Conservation (phyloP, 2,329 filamentous ascomycete genomes). For the Scortechinia acanthostroma region DNA sequence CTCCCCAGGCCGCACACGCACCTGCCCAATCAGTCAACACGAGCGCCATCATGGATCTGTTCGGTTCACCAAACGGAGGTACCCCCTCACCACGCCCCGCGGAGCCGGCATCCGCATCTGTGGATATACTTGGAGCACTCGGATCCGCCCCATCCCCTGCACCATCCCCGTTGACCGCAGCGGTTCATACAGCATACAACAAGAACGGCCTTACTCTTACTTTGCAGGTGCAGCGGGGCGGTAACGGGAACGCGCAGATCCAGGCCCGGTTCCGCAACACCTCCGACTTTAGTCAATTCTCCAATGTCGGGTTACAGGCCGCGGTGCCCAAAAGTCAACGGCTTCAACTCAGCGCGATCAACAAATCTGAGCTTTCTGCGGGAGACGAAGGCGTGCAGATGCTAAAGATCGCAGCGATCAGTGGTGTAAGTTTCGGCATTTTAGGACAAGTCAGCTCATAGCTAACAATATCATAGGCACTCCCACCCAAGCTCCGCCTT, state of each 20-base stretch:
- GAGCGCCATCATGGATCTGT: constrained; percentile 85
- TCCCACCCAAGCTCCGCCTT: constrained; percentile 1
- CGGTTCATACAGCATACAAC: constrained; percentile 59
- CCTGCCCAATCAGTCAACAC: constrained; percentile 47
- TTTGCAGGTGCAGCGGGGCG: constrained; percentile 76
- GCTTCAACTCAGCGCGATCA: constrained; percentile 84
- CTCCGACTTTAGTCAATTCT: constrained; percentile 54
- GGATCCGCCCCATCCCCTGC: constrained; percentile 44
- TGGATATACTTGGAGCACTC: constrained; percentile 18
- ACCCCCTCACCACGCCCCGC: constrained; percentile 30
- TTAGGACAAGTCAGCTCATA: background rate
- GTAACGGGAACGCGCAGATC: constrained; percentile 74
- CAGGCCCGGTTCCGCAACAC: constrained; percentile 77
- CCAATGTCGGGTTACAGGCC: constrained; percentile 78
- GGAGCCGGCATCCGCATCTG: constrained; percentile 30
- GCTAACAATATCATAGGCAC: constrained; percentile 2
- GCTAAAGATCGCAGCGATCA: constrained; percentile 80
- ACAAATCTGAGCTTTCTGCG: constrained; percentile 66
- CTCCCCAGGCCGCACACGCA: constrained; percentile 30
- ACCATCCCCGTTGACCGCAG: constrained; percentile 39
- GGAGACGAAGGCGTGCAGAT: constrained; percentile 81
- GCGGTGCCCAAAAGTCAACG: constrained; percentile 96
- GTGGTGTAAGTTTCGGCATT: constrained; percentile 67
- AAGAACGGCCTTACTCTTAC: constrained; percentile 78
- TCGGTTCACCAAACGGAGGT: constrained; percentile 26